Percentiles rank a stretch among this genome's conserved stretches.
These are phyloP conservation scores for Zea luxurians DNA, from an alignment of 176 grass and related monocot species.

Conservation along the genomic window DNA sequence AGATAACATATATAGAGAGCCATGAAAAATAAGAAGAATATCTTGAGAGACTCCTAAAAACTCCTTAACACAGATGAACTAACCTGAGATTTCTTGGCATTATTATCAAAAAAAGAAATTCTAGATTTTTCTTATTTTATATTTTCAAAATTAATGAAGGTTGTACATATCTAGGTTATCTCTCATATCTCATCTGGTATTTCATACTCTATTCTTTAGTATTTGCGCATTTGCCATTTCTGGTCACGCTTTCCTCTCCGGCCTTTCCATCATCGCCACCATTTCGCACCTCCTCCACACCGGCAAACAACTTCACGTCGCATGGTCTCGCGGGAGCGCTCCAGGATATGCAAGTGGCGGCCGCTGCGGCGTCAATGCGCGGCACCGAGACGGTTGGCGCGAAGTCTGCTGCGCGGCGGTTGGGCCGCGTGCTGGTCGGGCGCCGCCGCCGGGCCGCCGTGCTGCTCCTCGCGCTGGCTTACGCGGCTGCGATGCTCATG, in stretches of 20 bases:
- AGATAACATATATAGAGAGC: too few species aligned
- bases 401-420: conserved; percentile 35
- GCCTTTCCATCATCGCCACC: background rate
- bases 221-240: conserved; percentile 13
- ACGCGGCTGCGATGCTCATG: conserved; percentile 48
- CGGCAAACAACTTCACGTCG: background rate
- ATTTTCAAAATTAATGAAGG: too few species aligned
- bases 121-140: too few species aligned
- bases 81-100: too few species aligned
- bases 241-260: conserved; percentile 13
- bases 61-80: too few species aligned
- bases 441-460: conserved; percentile 49
- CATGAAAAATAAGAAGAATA: too few species aligned
- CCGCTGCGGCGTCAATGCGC: conserved; percentile 24
- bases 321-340: conserved; percentile 30
- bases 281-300: background rate
- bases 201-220: too few species aligned
- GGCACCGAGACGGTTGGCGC: conserved; percentile 19
- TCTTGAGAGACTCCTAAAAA: too few species aligned
- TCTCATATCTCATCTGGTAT: too few species aligned
- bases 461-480: conserved; percentile 59
- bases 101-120: too few species aligned
- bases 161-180: too few species aligned
- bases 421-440: conserved; percentile 32
- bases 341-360: conserved; percentile 23